These are phyloP conservation scores for Melampsora occidentalis DNA, from an alignment of 1,284 basidiomycete species.

Conservation along the genomic window DNA sequence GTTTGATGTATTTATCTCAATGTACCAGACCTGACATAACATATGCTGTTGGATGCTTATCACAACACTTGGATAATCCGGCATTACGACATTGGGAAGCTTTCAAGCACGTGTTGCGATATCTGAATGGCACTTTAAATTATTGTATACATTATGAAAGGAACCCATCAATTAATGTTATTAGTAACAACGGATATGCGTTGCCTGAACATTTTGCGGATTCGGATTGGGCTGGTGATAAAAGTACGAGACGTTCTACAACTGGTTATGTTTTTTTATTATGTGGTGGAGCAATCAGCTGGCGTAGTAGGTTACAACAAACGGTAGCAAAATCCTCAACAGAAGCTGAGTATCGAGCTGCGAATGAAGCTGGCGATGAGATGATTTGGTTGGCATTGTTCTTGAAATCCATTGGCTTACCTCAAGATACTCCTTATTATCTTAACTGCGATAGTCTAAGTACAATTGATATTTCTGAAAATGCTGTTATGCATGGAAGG, in stretches of 20 bases:
- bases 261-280: constrained; percentile 2
- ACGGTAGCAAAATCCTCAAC: neutral
- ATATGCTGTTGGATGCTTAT: constrained; percentile 1
- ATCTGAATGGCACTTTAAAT: neutral
- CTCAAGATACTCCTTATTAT: neutral
- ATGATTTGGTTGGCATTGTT: neutral
- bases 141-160: neutral
- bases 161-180: neutral
- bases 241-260: neutral
- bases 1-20: constrained; percentile 11
- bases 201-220: neutral
- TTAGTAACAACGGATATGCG: neutral
- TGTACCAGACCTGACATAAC: constrained; percentile 21
- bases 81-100: neutral
- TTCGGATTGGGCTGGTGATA: constrained; percentile 1
- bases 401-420: neutral
- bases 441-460: neutral
- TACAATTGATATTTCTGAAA: neutral
- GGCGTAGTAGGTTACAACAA: neutral
- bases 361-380: neutral
- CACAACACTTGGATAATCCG: constrained; percentile 1
- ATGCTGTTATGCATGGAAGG: neutral
- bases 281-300: neutral
- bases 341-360: neutral
- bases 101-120: neutral